A percentile compares a stretch with the other conserved stretches of the same genome.
phyloP scores from a whole-genome alignment of 1,284 basidiomycete species.

The Xerocomus alliaceus region DNA sequence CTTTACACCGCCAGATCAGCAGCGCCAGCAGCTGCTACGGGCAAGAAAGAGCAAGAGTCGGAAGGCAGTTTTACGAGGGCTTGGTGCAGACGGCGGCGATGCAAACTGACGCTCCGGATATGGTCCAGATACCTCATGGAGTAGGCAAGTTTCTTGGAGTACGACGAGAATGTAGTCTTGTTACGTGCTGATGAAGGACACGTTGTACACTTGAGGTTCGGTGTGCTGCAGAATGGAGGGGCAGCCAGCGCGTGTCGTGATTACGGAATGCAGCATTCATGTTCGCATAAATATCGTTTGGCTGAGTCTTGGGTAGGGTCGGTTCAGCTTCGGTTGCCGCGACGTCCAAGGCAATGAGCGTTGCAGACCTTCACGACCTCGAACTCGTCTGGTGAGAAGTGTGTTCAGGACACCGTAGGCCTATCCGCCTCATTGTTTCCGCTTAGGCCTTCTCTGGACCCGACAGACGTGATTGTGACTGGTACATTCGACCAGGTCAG shows the following conservation, averaged over 20 bases:
- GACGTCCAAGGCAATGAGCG: slow-evolving; percentile 40
- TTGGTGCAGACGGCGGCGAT: slow-evolving; percentile 40
- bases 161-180: slow-evolving; percentile 1
- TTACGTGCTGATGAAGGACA: slow-evolving; percentile 14
- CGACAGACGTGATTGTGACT: slow-evolving; percentile 70
- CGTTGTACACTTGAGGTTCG: slow-evolving; percentile 21
- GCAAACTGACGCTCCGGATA: slow-evolving; percentile 8
- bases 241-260: slow-evolving; percentile 23
- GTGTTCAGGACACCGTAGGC: slow-evolving; percentile 6
- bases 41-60: slow-evolving; percentile 56
- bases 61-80: slow-evolving; percentile 54
- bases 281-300: slow-evolving; percentile 32
- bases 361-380: slow-evolving; percentile 51
- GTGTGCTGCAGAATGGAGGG: background rate
- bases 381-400: slow-evolving; percentile 54
- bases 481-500: slow-evolving; percentile 80
- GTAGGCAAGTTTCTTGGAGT: slow-evolving; percentile 13
- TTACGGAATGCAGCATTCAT: slow-evolving; percentile 32
- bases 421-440: slow-evolving; percentile 16
- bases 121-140: slow-evolving; percentile 16
- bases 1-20: slow-evolving; percentile 55
- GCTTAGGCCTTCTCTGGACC: slow-evolving; percentile 55
- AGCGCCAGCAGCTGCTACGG: slow-evolving; percentile 44
- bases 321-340: slow-evolving; percentile 30
- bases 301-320: background rate